Base-by-base conservation (phyloP, 2,329 filamentous ascomycete species). In the Neopestalotiopsis rosae region DNA sequence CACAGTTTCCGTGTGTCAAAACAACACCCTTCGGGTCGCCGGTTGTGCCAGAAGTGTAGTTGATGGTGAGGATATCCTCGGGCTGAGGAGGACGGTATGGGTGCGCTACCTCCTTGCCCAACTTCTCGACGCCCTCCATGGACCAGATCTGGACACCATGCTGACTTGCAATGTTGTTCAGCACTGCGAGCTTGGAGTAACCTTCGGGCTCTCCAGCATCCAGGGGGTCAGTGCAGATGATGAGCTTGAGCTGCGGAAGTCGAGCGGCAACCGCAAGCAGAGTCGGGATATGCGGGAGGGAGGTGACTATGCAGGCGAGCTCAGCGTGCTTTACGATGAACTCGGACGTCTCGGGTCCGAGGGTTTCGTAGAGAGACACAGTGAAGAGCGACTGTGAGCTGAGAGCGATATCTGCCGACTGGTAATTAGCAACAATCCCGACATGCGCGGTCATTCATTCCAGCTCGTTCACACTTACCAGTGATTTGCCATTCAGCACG, bases 301-400 rank as follows among this genome's bases (percentile, higher is more conserved):
- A 94, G 69, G 93, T 91, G 71, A 92, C 90, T 52, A 98, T 89
- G 76, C 91, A 93, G 69, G 86, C 81, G 68, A 98, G 84, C 71
- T 91, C 87, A 67, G 94, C 90, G 79, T 98, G 95, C 81, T 97
- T 97, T 83, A 98, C 92, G 81, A 99, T 98, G 83, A 93, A 98
- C 82, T 98, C 94, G 68, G 93, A 95, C 2, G 95, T 90, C 73
- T 97, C 94, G 13, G 95, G 92, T 10, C 95, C 95, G 5, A 99
- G 89, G 13, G 95, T 98, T 81, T 98, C 96, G 84, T 99, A 99
- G 65, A 99, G 91, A 5, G 95, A 97, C 67, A 99, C 94, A 28
- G 92, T 93, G 82, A 88, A 98, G 38, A 98, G 89, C 7, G 92
- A 89, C 81, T 98, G 96, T 13, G 94, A 96, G 83, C 93, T 90